phyloP scores from a whole-genome alignment of 352 stramenopile species.

The Globisporangium takayamanum region DNA sequence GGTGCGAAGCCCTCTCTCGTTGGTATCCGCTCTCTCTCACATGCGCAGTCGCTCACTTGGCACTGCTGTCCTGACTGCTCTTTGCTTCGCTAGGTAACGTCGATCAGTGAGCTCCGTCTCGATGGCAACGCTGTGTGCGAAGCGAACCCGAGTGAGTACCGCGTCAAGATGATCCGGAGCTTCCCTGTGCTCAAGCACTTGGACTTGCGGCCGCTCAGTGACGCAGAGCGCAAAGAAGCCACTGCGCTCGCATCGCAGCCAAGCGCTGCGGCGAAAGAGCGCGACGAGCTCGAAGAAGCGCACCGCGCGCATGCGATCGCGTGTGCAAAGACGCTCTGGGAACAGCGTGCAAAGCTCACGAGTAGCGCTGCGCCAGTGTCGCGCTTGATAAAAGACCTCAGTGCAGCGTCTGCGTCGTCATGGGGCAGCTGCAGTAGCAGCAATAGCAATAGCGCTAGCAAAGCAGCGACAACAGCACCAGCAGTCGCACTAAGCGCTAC shows the following conservation, averaged over 20 bases:
- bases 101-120: slow-evolving; percentile 81
- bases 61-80: not conserved
- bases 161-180: slow-evolving; percentile 55
- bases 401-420: not conserved
- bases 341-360: slow-evolving; percentile 12
- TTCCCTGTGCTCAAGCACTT: slow-evolving; percentile 78
- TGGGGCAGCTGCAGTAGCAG: slow-evolving; percentile 7
- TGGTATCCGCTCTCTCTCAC: too few relatives aligned
- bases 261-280: slow-evolving; percentile 29
- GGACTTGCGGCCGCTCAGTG: slow-evolving; percentile 75
- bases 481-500: not conserved
- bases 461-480: not conserved
- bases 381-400: slow-evolving; percentile 3
- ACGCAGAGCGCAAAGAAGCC: slow-evolving; percentile 63
- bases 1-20: slow-evolving; percentile 8
- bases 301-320: slow-evolving; percentile 46
- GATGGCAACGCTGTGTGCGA: slow-evolving; percentile 77
- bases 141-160: slow-evolving; percentile 47
- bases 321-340: slow-evolving; percentile 38
- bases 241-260: slow-evolving; percentile 21
- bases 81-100: slow-evolving; percentile 21
- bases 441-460: slow-evolving; percentile 9
- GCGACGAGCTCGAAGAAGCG: slow-evolving; percentile 38
- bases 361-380: not conserved
- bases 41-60: slow-evolving; percentile 4